A percentile compares a stretch with the other conserved stretches of the same genome.
Conservation (phyloP, 495 filamentous ascomycete genomes). For the Achaetomiella virescens region DNA sequence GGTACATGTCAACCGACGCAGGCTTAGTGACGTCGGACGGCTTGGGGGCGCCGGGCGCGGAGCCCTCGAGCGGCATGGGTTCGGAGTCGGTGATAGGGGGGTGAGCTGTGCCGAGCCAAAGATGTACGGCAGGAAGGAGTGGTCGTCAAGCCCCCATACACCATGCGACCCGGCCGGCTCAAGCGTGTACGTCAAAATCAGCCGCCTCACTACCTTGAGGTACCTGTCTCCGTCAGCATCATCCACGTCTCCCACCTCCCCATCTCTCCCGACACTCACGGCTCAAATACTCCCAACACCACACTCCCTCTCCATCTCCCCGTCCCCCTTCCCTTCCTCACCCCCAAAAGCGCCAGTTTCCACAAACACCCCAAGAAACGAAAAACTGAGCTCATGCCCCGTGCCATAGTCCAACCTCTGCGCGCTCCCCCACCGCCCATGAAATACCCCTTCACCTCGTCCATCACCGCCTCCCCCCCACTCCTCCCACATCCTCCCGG, state of each 20-base stretch:
- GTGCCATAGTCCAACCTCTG: conserved; percentile 93
- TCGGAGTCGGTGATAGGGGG: conserved; percentile 60
- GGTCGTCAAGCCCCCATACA: conserved; percentile 95
- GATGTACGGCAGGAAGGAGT: conserved; percentile 93
- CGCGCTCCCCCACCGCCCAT: conserved; percentile 81
- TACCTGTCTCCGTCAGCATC: conserved; percentile 45
- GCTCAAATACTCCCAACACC: conserved; percentile 74
- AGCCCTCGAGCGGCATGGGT: conserved; percentile 67
- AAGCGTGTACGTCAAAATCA: conserved; percentile 89
- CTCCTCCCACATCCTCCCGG: conserved; percentile 4
- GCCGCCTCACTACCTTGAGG: conserved; percentile 69
- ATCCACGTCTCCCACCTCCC: neutral
- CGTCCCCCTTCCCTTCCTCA: conserved; percentile 1
- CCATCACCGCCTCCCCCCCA: conserved; percentile 14
- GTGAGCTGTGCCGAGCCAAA: conserved; percentile 87
- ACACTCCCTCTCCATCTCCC: conserved; percentile 60
- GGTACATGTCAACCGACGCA: conserved; percentile 58
- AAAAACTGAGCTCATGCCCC: conserved; percentile 93
- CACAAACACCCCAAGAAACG: conserved; percentile 80
- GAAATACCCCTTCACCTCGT: conserved; percentile 74
- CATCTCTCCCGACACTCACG: conserved; percentile 45
- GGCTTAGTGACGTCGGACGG: conserved; percentile 62
- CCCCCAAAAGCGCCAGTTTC: conserved; percentile 73
- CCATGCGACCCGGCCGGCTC: conserved; percentile 94
- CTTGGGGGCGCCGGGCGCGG: conserved; percentile 61